Evolutionary conservation across 2,329 filamentous ascomycete species (phyloP).

Genomic region (Neonectria neomacrospora): DNA sequence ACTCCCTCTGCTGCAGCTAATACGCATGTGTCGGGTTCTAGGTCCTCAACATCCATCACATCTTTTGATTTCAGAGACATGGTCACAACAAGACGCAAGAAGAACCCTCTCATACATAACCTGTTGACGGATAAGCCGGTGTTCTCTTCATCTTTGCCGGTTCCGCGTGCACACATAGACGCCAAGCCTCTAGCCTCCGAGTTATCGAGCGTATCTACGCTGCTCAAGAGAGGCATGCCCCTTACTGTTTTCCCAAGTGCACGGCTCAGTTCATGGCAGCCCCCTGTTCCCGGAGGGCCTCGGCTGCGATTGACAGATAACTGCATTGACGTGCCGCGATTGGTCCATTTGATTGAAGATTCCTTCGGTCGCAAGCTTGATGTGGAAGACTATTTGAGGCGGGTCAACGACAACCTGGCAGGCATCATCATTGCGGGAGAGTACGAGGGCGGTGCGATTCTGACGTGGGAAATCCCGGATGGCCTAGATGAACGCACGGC

Average conservation of each 20-base stretch:
- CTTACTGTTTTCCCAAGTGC: constrained; percentile 85
- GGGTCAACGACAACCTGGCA: constrained; percentile 84
- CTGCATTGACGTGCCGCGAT: constrained; percentile 82
- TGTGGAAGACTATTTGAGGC: constrained; percentile 80
- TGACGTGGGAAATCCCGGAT: constrained; percentile 90
- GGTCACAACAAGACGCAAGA: constrained; percentile 64
- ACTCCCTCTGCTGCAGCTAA: constrained; percentile 84
- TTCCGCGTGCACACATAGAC: constrained; percentile 66
- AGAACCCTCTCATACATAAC: constrained; percentile 94
- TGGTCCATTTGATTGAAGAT: constrained; percentile 91
- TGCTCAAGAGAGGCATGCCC: constrained; percentile 92
- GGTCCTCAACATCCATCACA: constrained; percentile 49
- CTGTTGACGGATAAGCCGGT: constrained; percentile 94
- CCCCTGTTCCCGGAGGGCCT: constrained; percentile 67
- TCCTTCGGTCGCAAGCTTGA: constrained; percentile 90
- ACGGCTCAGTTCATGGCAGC: constrained; percentile 74
- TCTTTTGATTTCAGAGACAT: constrained; percentile 60
- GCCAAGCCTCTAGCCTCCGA: constrained; percentile 26
- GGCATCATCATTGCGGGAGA: constrained; percentile 95
- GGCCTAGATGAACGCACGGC: constrained; percentile 66
- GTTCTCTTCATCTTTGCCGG: constrained; percentile 89
- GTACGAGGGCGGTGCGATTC: constrained; percentile 93
- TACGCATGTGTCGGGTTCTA: constrained; percentile 51
- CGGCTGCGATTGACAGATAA: constrained; percentile 80
- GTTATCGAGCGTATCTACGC: constrained; percentile 69